These are phyloP conservation scores for Hypoxylon sp. DNA, from an alignment of 2,329 filamentous ascomycete genomes.

Conservation along the genomic window DNA sequence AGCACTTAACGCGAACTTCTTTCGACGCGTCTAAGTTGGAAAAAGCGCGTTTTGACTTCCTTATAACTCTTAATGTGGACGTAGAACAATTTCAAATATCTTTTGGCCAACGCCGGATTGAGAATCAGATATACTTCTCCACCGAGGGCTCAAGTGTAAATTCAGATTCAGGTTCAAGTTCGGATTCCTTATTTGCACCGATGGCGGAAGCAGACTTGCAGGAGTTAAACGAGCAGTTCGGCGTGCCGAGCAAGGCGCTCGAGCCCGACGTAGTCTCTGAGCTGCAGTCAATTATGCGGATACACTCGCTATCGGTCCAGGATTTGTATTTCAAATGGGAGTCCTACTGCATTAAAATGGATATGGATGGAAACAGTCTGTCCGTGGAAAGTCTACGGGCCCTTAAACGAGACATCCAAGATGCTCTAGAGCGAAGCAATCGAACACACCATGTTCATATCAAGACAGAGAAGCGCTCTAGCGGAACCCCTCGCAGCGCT, in stretches of 20 bases:
- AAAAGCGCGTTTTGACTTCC: constrained; percentile 40
- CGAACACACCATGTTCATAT: constrained; percentile 74
- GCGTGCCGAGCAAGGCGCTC: constrained; percentile 70
- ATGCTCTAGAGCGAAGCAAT: constrained; percentile 83
- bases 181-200: constrained; percentile 19
- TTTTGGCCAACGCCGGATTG: background rate
- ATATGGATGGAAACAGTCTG: constrained; percentile 80
- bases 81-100: background rate
- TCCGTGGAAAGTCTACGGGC: constrained; percentile 79
- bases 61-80: constrained; percentile 5
- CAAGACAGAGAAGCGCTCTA: constrained; percentile 73
- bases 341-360: constrained; percentile 96
- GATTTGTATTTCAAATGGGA: constrained; percentile 99
- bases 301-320: constrained; percentile 85
- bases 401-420: constrained; percentile 90
- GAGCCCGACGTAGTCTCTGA: constrained; percentile 84
- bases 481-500: constrained; percentile 74
- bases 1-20: constrained; percentile 45
- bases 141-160: no score
- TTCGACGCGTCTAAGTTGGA: constrained; percentile 37
- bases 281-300: constrained; percentile 85
- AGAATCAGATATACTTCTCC: background rate
- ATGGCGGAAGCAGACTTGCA: constrained; percentile 60
- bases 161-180: constrained; percentile 7
- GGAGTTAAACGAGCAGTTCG: constrained; percentile 68